Evolutionary conservation across 163 green algal species (phyloP), one percentile per base, ranked within the genome.

Genomic region (Chlamydomonas reinhardtii): DNA sequence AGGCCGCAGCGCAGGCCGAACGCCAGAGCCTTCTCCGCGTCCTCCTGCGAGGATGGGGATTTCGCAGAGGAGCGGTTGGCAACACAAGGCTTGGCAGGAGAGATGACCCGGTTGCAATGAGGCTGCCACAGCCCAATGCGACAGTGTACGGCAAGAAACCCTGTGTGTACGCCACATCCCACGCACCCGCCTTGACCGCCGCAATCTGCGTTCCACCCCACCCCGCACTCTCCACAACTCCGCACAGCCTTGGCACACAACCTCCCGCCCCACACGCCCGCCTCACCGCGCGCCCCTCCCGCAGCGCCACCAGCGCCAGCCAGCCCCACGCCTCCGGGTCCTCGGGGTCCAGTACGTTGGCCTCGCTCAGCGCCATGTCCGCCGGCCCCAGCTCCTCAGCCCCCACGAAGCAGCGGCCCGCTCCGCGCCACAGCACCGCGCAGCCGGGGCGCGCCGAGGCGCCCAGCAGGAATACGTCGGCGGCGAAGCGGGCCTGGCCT

Each of bases 301-400:
- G 37, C 31, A 87, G 56, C 35, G 71, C 70, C 56, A 87, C 81
- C 70, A 87, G 81, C 35, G 71, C 81, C 81, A 87, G 71, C 81
- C 68, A 76, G 59, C 48, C 81, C 81, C 81, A 87, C 27, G 81
- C 56, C 17, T 20, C 14, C 4, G 71, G 52, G 59, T 87, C 81
- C 81, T 87, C 81, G 12, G 81, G 81, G 37, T 87, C 81, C 70
- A 87, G 39, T 71, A 87, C 81, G 59, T 87, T 87, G 71, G 71
- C 81, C 70, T 87, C 79, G n/a, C 22, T 73, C 79, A 85, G 79
- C n/a, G 43, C 73, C 68, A 78, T 85, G 79, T 85, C 79, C 25
- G 79, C 79, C 4, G 68, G 61, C 6, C 20, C 9, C 31, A 93
- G 35, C 31, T 73, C 6, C 61, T 62, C 81, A 19, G 39, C 70